phyloP scores from a whole-genome alignment of 2,329 filamentous ascomycete genomes.

The Teratosphaeria epicoccoides region DNA sequence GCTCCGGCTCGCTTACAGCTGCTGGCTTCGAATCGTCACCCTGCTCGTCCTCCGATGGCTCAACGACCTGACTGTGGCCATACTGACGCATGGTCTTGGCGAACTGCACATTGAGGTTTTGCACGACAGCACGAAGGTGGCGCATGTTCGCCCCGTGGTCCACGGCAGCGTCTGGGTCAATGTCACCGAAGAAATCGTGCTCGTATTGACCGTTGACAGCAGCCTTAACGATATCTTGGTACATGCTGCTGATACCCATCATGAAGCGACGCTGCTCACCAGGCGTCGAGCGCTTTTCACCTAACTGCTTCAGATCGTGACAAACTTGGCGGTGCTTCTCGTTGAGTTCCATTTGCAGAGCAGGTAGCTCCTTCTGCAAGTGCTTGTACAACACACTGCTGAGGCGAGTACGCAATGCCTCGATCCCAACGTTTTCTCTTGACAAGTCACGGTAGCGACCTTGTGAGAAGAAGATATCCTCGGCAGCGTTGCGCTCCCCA shows the following conservation, averaged over 20 bases:
- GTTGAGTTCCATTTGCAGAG: conserved; percentile 24
- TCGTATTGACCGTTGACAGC: conserved; percentile 44
- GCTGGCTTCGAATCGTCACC: not conserved
- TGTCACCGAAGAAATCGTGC: conserved; percentile 41
- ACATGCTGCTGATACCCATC: conserved; percentile 35
- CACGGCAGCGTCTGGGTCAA: conserved; percentile 7
- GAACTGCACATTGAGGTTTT: conserved; percentile 42
- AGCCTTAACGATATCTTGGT: conserved; percentile 35
- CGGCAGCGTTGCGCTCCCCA: conserved; percentile 31
- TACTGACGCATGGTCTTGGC: conserved; percentile 30
- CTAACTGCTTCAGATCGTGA: conserved; percentile 36
- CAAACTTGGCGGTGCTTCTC: conserved; percentile 18
- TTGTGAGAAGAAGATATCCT: conserved; percentile 27
- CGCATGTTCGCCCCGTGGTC: conserved; percentile 21
- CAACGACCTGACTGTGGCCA: conserved; percentile 34
- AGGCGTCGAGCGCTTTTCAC: conserved; percentile 36
- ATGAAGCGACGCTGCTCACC: conserved; percentile 42
- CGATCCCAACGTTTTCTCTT: conserved; percentile 35
- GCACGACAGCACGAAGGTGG: conserved; percentile 45
- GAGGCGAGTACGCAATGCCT: conserved; percentile 37
- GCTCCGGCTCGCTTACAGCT: conserved; percentile 7
- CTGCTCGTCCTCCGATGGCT: conserved; percentile 13
- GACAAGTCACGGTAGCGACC: conserved; percentile 22
- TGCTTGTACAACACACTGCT: conserved; percentile 39
- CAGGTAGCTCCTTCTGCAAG: conserved; percentile 27